A percentile compares a stretch with the other conserved stretches of the same genome.
phyloP scores from a whole-genome alignment of 805 yeast genomes.

The Scheffersomyces coipomensis region DNA sequence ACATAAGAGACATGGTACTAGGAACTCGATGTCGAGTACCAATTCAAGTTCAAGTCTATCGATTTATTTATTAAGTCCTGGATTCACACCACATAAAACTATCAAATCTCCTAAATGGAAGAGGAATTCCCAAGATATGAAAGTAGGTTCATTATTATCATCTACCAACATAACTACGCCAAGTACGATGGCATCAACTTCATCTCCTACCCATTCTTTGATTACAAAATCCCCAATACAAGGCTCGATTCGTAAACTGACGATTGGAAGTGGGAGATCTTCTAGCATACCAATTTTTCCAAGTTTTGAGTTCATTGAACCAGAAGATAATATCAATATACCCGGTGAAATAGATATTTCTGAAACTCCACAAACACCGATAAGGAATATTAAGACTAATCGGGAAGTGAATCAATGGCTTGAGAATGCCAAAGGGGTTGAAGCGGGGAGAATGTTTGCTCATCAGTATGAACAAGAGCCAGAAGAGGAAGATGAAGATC shows the following conservation, averaged over 20 bases:
- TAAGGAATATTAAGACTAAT: slow-evolving; percentile 29
- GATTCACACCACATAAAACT: background rate
- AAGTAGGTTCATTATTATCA: too few species aligned
- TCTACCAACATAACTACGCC: too few species aligned
- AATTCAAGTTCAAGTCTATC: background rate
- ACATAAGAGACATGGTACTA: background rate
- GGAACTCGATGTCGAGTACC: background rate
- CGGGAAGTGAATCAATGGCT: slow-evolving; percentile 26
- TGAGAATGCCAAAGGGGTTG: slow-evolving; percentile 6
- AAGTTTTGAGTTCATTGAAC: background rate
- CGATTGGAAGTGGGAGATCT: background rate
- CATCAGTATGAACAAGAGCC: background rate
- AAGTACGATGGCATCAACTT: background rate
- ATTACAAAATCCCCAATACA: background rate
- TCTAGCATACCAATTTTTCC: background rate
- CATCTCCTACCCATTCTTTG: background rate
- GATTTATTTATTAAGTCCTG: background rate
- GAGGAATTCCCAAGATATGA: background rate
- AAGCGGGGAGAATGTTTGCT: background rate
- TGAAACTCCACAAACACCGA: slow-evolving; percentile 33
- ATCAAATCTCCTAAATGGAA: background rate
- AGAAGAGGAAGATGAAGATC: background rate
- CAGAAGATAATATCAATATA: background rate
- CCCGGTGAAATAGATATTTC: background rate
- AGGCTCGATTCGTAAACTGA: background rate